phyloP scores from a whole-genome alignment of 305 asterid species.

The Fraxinus ornus region DNA sequence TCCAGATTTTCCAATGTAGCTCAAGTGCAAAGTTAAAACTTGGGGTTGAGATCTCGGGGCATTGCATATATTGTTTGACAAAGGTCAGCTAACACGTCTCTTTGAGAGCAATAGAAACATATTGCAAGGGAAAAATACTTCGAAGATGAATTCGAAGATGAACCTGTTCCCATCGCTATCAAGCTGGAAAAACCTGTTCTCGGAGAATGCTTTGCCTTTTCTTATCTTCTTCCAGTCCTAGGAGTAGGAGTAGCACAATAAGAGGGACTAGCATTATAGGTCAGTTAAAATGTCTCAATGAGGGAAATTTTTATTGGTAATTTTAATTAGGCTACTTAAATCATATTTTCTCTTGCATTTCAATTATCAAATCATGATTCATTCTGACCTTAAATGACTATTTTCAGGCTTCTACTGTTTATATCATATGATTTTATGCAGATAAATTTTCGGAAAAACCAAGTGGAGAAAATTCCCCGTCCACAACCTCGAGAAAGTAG shows the following conservation, averaged over 20 bases:
- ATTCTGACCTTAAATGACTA: background rate
- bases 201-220: too few species aligned
- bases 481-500: slow-evolving; percentile 52
- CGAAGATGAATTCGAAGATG: too few species aligned
- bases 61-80: background rate
- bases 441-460: slow-evolving; percentile 42
- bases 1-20: background rate
- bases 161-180: too few species aligned
- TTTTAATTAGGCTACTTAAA: background rate
- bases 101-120: background rate
- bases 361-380: background rate
- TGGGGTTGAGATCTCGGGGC: background rate
- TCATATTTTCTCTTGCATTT: background rate
- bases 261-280: background rate
- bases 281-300: background rate
- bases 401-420: background rate
- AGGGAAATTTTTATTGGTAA: background rate
- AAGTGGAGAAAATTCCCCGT: slow-evolving; percentile 47
- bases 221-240: too few species aligned
- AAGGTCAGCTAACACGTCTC: background rate
- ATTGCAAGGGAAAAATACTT: too few species aligned
- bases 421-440: slow-evolving; percentile 23
- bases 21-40: background rate
- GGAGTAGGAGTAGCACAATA: too few species aligned
- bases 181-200: too few species aligned